These are phyloP conservation scores for Crassisporium funariophilum DNA, from an alignment of 768 basidiomycete genomes.

Conservation along the genomic window DNA sequence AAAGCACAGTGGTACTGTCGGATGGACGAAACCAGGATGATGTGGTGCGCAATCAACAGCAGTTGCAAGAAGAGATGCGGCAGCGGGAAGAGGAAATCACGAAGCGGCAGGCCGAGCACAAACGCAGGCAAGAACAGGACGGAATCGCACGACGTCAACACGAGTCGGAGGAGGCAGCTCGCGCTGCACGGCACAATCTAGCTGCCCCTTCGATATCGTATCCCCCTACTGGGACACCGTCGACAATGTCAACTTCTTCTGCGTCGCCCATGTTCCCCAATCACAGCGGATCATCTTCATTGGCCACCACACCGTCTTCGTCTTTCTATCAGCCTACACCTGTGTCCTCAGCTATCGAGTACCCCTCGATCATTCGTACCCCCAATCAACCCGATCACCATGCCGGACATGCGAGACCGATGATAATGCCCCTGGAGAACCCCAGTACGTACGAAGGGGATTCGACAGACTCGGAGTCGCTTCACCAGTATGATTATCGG, in stretches of 20 bases:
- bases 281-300: conserved; percentile 14
- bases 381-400: conserved; percentile 9
- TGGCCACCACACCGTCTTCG: conserved; percentile 21
- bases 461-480: conserved; percentile 48
- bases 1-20: conserved; percentile 28
- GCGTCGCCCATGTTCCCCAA: conserved; percentile 17
- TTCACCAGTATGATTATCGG: conserved; percentile 29
- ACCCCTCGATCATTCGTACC: conserved; percentile 17
- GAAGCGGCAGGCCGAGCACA: conserved; percentile 36
- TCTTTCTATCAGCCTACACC: conserved; percentile 21
- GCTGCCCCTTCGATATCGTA: conserved; percentile 13
- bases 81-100: conserved; percentile 50
- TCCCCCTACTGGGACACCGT: conserved; percentile 16
- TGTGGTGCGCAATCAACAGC: conserved; percentile 17
- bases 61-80: conserved; percentile 45
- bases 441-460: conserved; percentile 56
- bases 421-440: conserved; percentile 64
- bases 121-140: conserved; percentile 54
- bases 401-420: conserved; percentile 25
- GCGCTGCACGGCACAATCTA: conserved; percentile 39
- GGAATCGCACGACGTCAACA: conserved; percentile 60
- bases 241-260: conserved; percentile 11
- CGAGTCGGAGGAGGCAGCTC: conserved; percentile 56
- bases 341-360: conserved; percentile 15
- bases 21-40: conserved; percentile 25